These are phyloP conservation scores for Phytophthora crassamura DNA, from an alignment of 352 stramenopile species.

Conservation along the genomic window DNA sequence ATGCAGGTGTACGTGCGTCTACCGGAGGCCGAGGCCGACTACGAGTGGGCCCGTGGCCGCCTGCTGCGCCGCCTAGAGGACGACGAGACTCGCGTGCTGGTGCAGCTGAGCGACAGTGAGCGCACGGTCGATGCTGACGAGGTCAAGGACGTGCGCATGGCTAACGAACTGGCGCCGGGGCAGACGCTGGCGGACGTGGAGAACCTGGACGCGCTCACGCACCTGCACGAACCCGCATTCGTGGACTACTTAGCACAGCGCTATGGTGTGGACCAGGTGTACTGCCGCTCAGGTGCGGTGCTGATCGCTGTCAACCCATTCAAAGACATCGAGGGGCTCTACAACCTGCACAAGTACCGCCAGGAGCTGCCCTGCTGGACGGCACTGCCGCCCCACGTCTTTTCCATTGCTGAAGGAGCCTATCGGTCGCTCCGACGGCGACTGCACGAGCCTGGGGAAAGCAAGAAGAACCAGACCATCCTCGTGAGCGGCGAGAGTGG, in stretches of 20 bases:
- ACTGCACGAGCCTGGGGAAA: constrained; percentile 56
- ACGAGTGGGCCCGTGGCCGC: constrained; percentile 56
- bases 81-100: constrained; percentile 38
- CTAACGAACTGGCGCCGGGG: constrained; percentile 47
- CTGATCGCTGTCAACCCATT: constrained; percentile 87
- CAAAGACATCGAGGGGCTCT: constrained; percentile 73
- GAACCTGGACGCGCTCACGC: constrained; percentile 74
- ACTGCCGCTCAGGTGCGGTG: constrained; percentile 74
- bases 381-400: constrained; percentile 78
- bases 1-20: constrained; percentile 76
- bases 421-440: constrained; percentile 62
- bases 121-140: constrained; percentile 54
- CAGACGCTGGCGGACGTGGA: constrained; percentile 63
- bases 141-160: constrained; percentile 56
- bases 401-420: constrained; percentile 75
- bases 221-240: constrained; percentile 83
- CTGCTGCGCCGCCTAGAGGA: constrained; percentile 47
- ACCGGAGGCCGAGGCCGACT: constrained; percentile 29
- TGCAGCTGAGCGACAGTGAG: constrained; percentile 52
- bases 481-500: constrained; percentile 96
- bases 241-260: constrained; percentile 82
- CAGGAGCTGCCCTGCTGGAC: constrained; percentile 34
- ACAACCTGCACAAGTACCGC: constrained; percentile 55
- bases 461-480: constrained; percentile 92
- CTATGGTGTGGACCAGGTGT: constrained; percentile 76